Percentiles rank a stretch among this genome's conserved stretches.
phyloP scores from a whole-genome alignment of 2,329 filamentous ascomycete species.

The Neonectria ditissima region DNA sequence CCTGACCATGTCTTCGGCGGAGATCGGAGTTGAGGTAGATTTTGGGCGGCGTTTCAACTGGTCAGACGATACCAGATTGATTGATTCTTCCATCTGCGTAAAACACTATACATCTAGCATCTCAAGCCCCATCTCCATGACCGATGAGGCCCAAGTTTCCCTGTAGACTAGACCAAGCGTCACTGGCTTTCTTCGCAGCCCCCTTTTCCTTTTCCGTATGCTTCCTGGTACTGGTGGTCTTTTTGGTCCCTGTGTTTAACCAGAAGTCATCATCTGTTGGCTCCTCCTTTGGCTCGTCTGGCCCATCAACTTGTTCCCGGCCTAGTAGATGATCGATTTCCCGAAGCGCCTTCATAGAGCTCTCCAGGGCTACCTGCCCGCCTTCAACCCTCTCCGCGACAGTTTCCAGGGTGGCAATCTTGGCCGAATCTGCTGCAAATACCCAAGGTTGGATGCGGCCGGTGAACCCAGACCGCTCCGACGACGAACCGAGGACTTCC shows the following conservation, averaged over 20 bases:
- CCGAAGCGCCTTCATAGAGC: constrained; percentile 61
- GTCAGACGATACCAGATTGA: constrained; percentile 33
- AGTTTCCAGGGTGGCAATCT: constrained; percentile 67
- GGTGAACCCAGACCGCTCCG: constrained; percentile 55
- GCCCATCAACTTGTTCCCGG: constrained; percentile 41
- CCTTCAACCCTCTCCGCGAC: constrained; percentile 71
- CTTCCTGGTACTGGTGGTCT: constrained; percentile 40
- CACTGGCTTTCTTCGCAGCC: constrained; percentile 44
- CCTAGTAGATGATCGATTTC: constrained; percentile 64
- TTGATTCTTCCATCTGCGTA: constrained; percentile 30
- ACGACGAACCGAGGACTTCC: constrained; percentile 53
- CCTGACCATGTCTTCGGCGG: constrained; percentile 22
- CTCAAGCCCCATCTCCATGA: constrained; percentile 46
- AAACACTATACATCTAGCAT: constrained; percentile 21
- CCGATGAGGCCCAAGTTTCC: constrained; percentile 66
- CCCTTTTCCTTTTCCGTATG: constrained; percentile 44
- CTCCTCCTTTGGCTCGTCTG: constrained; percentile 36
- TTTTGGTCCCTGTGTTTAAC: constrained; percentile 49
- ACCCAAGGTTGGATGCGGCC: constrained; percentile 68
- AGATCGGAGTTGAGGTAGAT: constrained; percentile 42
- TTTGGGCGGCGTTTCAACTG: constrained; percentile 41
- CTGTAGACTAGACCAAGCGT: constrained; percentile 65
- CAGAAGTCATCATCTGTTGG: constrained; percentile 49
- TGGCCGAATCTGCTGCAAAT: constrained; percentile 69
- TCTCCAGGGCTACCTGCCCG: constrained; percentile 67